A percentile compares a stretch with the other conserved stretches of the same genome.
Conservation (phyloP, 805 yeast species). For the Yarrowia sp. region DNA sequence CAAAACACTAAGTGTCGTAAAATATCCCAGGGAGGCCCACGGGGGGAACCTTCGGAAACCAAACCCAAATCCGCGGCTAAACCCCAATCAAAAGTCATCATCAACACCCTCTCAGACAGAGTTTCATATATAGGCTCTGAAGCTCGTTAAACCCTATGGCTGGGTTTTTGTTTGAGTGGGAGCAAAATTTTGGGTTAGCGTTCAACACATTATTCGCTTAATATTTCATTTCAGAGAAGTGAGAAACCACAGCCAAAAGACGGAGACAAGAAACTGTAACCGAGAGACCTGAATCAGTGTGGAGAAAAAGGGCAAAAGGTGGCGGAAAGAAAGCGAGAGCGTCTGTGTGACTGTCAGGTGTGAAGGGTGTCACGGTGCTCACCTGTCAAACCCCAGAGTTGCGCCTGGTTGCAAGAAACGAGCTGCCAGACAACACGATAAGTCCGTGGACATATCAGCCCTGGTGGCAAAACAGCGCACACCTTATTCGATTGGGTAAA, state of each 20-base stretch:
- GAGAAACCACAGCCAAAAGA: not conserved
- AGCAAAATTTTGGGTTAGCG: not conserved
- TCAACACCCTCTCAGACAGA: not conserved
- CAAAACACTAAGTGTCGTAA: constrained; percentile 4
- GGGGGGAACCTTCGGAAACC: not conserved
- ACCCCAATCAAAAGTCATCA: not conserved
- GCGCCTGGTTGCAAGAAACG: too few relatives aligned
- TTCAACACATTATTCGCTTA: not conserved
- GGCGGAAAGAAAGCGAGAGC: not conserved
- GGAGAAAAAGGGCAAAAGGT: not conserved
- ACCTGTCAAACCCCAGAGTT: too few relatives aligned
- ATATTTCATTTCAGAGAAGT: not conserved
- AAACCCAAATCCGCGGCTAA: constrained; percentile 5
- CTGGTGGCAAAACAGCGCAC: not conserved
- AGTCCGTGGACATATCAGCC: not conserved
- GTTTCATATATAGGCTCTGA: not conserved
- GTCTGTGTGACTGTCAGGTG: too few relatives aligned
- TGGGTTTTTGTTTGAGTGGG: too few relatives aligned
- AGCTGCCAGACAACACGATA: not conserved
- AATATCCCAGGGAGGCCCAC: not conserved
- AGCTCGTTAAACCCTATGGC: not conserved
- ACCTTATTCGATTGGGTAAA: not conserved
- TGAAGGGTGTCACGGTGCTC: too few relatives aligned
- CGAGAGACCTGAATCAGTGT: not conserved
- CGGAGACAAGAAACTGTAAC: not conserved